Conservation (phyloP, 108 stramenopile genomes). For the Parmales sp. region DNA sequence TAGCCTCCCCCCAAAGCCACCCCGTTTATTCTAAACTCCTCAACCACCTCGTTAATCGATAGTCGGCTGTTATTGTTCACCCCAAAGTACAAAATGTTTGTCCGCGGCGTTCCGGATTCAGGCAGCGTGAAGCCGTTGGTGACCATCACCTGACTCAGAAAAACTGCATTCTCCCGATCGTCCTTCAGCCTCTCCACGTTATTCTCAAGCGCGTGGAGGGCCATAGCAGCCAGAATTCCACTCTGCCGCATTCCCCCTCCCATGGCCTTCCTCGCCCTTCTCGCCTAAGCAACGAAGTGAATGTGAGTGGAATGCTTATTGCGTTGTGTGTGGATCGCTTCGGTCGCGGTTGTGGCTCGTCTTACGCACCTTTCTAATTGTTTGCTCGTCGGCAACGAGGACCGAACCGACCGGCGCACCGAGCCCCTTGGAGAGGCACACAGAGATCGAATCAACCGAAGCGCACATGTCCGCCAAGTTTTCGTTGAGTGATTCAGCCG, state of each 20-base stretch:
- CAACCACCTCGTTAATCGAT: too few species aligned
- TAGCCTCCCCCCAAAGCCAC: too few species aligned
- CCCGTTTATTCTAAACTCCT: too few species aligned
- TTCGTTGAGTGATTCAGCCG: constrained; percentile 54
- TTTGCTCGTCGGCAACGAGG: constrained; percentile 64
- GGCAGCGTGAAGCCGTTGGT: constrained; percentile 45
- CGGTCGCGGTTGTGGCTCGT: too few species aligned
- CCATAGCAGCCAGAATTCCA: constrained; percentile 82
- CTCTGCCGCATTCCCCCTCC: constrained; percentile 96
- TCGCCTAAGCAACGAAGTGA: constrained; percentile 51
- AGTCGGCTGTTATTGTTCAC: too few species aligned
- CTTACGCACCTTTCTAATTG: too few species aligned
- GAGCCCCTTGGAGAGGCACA: constrained; percentile 93
- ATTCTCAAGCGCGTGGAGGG: constrained; percentile 70
- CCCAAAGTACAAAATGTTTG: constrained; percentile 74
- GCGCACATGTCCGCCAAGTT: constrained; percentile 38
- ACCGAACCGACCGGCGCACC: constrained; percentile 89
- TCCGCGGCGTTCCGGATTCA: constrained; percentile 51
- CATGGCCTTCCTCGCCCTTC: constrained; percentile 78
- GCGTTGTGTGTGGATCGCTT: too few species aligned
- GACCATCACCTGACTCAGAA: constrained; percentile 41
- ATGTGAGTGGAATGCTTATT: too few species aligned
- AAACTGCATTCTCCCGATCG: constrained; percentile 64
- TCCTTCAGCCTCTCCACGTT: constrained; percentile 66
- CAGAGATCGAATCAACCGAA: constrained; percentile 68